Base-by-base conservation (phyloP, 148 eudicot species). In the Arctostaphylos glauca region DNA sequence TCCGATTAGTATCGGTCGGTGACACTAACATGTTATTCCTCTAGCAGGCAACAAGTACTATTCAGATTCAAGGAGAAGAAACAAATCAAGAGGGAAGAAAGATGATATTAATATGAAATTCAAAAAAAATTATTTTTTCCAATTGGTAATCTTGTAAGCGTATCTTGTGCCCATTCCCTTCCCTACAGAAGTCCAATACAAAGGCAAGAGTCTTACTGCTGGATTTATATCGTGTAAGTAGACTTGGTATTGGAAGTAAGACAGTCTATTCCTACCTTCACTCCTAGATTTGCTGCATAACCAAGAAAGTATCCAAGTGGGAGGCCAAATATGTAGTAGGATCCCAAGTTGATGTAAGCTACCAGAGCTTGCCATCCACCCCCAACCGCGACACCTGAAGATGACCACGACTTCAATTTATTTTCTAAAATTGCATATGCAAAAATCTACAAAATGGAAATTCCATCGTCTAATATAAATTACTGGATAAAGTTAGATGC, bases 331-430 rank as follows among this genome's bases (percentile, higher is more conserved):
- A 86, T 43, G 75, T 91, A 94, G 80, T 94, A 94, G 83, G 90
- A 86, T 49, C 86, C 93, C 86, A 94, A 86, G 81, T 92, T 94
- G 75, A 94, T 91, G 75, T 94, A 89, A 72, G 96, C 98, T 38
- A 94, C 94, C 44, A 89, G 77, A 41, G 86, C 90, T 91, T 94
- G 98, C 98, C 98, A 94, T 76, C 98, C 98, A 72, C 96, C 94
- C 80, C 98, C 98, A 66, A 92, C 73, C 9, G 96, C 94, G 73
- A 94, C 94, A 72, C 98, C 98, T 94, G 87, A 76, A 73, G 81
- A 68, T 31, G 3, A 53, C 5, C 43, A 14, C 19, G 13, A 5
- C 52, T 25, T 76, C 12, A 50, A n/a, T 31, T 14, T 25, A 66
- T 12, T 66, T 10, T 66, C 12, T 31, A 1, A 31, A 31, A 31